Evolutionary conservation across 179 eudicot genomes (phyloP).

Genomic region (Amaranthus tricolor): DNA sequence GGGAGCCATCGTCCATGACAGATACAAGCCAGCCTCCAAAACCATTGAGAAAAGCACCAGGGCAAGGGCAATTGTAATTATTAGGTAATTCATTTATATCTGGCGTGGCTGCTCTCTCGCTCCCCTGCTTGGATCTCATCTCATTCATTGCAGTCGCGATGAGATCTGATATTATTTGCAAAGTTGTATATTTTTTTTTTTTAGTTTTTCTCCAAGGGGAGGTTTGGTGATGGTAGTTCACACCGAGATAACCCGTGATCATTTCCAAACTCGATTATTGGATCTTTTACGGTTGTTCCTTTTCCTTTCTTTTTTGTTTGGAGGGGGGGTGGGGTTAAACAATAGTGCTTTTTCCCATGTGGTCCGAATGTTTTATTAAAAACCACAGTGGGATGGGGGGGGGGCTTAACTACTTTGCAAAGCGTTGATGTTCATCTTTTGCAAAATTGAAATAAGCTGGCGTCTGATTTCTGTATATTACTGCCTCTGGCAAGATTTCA

Average conservation of each 20-base stretch:
- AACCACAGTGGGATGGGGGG: slow-evolving; percentile 33
- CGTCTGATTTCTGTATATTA: slow-evolving; percentile 26
- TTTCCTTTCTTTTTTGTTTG: not conserved
- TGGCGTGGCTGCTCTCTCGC: slow-evolving; percentile 14
- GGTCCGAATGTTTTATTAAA: slow-evolving; percentile 59
- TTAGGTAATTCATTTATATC: slow-evolving; percentile 18
- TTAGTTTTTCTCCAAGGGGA: slow-evolving; percentile 30
- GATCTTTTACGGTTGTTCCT: not conserved
- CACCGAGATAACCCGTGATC: slow-evolving; percentile 29
- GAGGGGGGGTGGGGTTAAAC: not conserved
- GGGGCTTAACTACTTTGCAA: not conserved
- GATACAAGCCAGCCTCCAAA: slow-evolving; percentile 53
- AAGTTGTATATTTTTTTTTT: slow-evolving; percentile 54
- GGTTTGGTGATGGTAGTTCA: slow-evolving; percentile 22
- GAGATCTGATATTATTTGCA: slow-evolving; percentile 44
- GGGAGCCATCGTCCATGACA: slow-evolving; percentile 31
- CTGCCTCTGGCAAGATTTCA: slow-evolving; percentile 7
- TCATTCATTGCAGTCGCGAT: slow-evolving; percentile 11
- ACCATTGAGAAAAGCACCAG: slow-evolving; percentile 48
- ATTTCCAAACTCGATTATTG: slow-evolving; percentile 30
- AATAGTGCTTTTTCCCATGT: slow-evolving; percentile 36
- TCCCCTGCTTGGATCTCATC: slow-evolving; percentile 23
- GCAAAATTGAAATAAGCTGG: slow-evolving; percentile 21
- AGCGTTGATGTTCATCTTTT: slow-evolving; percentile 3
- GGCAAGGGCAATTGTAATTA: slow-evolving; percentile 52